Evolutionary conservation across 345 rosid genomes (phyloP).

Genomic region (Firmiana major): DNA sequence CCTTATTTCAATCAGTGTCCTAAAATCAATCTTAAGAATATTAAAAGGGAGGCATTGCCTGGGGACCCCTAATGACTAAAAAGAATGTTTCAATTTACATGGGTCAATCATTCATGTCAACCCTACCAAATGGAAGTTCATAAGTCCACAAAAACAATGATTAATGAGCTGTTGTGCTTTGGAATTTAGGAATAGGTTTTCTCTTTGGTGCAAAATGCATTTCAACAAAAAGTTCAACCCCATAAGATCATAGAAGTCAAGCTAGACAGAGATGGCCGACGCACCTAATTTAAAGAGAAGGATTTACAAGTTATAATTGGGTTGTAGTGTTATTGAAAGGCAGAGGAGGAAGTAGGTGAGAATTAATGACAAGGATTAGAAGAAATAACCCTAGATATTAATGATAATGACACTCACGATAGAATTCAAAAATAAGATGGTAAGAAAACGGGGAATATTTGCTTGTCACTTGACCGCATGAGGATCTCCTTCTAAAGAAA

Average conservation of each 20-base stretch:
- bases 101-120: constrained; percentile 40
- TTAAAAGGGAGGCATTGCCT: neutral
- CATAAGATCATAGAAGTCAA: constrained; percentile 26
- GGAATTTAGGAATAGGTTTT: constrained; percentile 16
- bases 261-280: constrained; percentile 20
- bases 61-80: constrained; percentile 19
- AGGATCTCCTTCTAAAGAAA: neutral
- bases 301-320: neutral
- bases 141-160: constrained; percentile 24
- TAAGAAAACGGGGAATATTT: neutral
- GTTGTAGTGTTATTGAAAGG: neutral
- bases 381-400: neutral
- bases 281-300: constrained; percentile 7
- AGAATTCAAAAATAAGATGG: constrained; percentile 4
- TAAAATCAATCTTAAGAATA: neutral
- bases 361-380: neutral
- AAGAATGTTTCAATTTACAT: constrained; percentile 18
- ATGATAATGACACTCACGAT: neutral
- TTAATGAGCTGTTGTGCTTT: constrained; percentile 23
- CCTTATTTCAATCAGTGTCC: constrained; percentile 11
- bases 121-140: constrained; percentile 24
- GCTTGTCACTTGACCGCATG: neutral
- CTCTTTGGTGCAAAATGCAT: constrained; percentile 6
- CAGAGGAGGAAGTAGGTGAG: neutral
- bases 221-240: neutral